Base-by-base conservation (phyloP, 257 asterid genomes). In the Scutellaria barbata region DNA sequence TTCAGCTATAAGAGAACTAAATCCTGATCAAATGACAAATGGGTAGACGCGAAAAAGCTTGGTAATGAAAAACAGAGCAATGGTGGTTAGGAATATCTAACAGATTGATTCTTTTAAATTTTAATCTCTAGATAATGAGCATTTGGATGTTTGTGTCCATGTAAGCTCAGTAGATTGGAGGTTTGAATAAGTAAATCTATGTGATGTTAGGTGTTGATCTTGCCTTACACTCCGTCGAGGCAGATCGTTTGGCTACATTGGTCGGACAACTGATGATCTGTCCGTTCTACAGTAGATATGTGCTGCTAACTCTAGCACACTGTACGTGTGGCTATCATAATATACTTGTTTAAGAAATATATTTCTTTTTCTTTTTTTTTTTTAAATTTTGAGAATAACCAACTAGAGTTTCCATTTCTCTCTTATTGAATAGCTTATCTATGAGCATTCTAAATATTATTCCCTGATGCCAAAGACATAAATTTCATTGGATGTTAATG, bases 181-280 rank as follows among this genome's bases (percentile, higher is more conserved):
- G 46, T 55, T 76, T 12, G 14, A 41, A 55, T 76, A 43, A 48
- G 53, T 12, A 57, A 63, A 47, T 66, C 48, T 33, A 7, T 72
- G 41, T 42, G 37, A n/a, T 65, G 68, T 40, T 63, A 17, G 20
- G 51, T 66, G 48, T 43, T 68, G 41, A 16, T 63, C 54, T 67
- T 63, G 37, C 40, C 40, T 39, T 46, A 45, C 45, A 40, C 33
- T 50, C 47, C 52, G 5, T 30, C 3, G 35, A 30, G 35, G 35
- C 4, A 33, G 2, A 30, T 45, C 52, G 42, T 52, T 46, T 54
- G 39, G 62, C 37, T 66, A 39, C 37, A 56, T 43, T 33, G n/a
- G 41, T 48, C 17, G 22, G 16, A 18, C 41, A 13, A 30, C 59
- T 3, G 60, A 47, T 45, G 39, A 50, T 60, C 9, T 8, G 43